Evolutionary conservation across 441 rosid genomes (phyloP), one percentile per base, ranked within the genome.

Genomic region (Mallotus repandus): DNA sequence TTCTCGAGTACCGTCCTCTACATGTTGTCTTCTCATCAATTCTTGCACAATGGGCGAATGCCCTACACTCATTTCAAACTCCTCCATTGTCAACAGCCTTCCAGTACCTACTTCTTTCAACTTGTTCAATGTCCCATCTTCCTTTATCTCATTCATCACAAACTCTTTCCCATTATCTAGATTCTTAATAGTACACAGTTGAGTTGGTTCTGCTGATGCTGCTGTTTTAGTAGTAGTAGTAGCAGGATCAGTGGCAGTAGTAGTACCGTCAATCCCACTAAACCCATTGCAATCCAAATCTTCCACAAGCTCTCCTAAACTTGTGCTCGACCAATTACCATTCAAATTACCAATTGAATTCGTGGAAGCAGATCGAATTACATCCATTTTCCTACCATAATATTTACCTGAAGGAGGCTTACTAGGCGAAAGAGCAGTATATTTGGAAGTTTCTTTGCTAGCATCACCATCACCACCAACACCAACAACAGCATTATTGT

Each of bases 31-130:
- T 81, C 98, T 88, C 98, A 96, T 96, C 86, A 96, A 73, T 73
- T 96, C 99, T 69, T 89, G 97, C 59, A 93, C 99, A 35, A 96
- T 92, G 0, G 99, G 98, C 0, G 99, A 96, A 77, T 93, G 97
- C 65, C 99, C 97, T 7, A 93, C 96, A 46, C 86, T 83, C 84
- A 86, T 84, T 75, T 93, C 96, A 70, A 96, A 93, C 85, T 96
- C 99, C 82, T 96, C 99, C 80, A 91, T 85, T 0, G 98, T 93
- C 91, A 92, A 84, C 74, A 91, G 96, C 72, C 91, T 86, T 38
- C 89, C 98, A 0, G 98, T 96, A 49, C 89, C 98, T 5, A 96
- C 93, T 88, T 93, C 98, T 81, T 91, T 86, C 19, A 96, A 85
- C 80, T 90, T 89, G 64, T 96, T 87, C 88, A 90, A 91, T 63